These are phyloP conservation scores for Rehmannia glutinosa DNA, from an alignment of 257 asterid species.

Conservation along the genomic window DNA sequence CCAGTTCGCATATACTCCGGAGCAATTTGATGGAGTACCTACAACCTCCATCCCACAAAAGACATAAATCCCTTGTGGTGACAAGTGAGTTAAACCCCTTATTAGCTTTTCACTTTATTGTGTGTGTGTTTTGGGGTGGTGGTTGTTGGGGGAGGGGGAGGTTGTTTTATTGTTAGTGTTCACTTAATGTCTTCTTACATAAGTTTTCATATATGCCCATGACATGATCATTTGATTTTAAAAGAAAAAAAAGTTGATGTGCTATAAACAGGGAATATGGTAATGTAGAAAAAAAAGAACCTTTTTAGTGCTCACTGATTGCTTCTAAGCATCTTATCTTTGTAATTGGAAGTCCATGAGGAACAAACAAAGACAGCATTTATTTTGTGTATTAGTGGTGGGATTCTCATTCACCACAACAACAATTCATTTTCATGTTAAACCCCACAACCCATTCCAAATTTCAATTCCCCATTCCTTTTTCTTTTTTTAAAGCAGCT, in stretches of 20 bases:
- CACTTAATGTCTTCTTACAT: constrained; percentile 15
- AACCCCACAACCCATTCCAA: no score
- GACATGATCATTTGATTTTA: constrained; percentile 19
- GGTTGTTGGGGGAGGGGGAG: no score
- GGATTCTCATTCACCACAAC: constrained; percentile 75
- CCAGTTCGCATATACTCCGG: no score
- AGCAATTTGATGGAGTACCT: no score
- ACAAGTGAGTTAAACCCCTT: no score
- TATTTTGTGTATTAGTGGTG: constrained; percentile 49
- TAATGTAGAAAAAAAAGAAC: constrained; percentile 17
- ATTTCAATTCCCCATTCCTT: constrained; percentile 21
- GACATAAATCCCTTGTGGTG: no score
- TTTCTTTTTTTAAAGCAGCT: constrained; percentile 15
- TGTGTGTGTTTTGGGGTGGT: no score
- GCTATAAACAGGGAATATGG: constrained; percentile 40
- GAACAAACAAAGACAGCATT: constrained; percentile 28
- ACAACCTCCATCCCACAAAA: no score
- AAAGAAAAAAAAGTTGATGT: constrained; percentile 24
- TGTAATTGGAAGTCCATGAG: constrained; percentile 22
- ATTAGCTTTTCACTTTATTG: no score
- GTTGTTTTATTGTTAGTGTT: not conserved
- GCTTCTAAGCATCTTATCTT: constrained; percentile 52
- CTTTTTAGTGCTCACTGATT: constrained; percentile 33
- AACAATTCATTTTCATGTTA: constrained; percentile 30
- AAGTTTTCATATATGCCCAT: constrained; percentile 6